Base-by-base conservation (phyloP, 331 rosid species). In the Malus hybrid region DNA sequence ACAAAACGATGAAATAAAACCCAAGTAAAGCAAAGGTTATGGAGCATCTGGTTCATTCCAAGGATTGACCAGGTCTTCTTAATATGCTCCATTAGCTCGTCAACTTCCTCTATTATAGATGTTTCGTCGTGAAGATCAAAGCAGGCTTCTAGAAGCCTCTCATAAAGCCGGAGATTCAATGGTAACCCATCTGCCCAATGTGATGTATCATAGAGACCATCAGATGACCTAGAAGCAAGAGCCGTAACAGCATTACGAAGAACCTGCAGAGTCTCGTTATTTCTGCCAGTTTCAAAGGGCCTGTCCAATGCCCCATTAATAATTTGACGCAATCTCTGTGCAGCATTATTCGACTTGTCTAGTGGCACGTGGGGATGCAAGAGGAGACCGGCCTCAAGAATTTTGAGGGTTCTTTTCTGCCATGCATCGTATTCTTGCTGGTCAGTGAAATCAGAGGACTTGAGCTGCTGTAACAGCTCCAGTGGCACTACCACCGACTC, bases 101-200 rank as follows among this genome's bases (percentile, higher is more conserved):
- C 99, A 81, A 90, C 82, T 85, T 92, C 99, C 77, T 92, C 97
- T 63, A 95, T 87, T 48, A 95, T 84, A 64, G 93, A 84, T 22
- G 86, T 81, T 80, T 88, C 92, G 36, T 87, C 92, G 24, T 83
- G 84, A 73, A 77, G 75, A 76, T 95, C 99, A 84, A 95, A 95
- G 76, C 96, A 93, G 31, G 96, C 86, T 74, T 89, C 91, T 71
- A 95, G 86, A 67, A 95, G 97, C 75, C 86, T 80, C 83, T 90
- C 92, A 79, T 95, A 95, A 77, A 92, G 82, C 88, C 89, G 86
- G 78, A 95, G 92, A 84, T 95, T 95, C 86, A 95, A 68, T 4
- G 99, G 99, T 54, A 85, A 81, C 75, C 99, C 99, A 71, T 95
- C 99, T 31, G 97, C 97, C 99, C 99, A 95, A 76, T 92, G 99